These are phyloP conservation scores for Didymella sp. DNA, from an alignment of 2,329 filamentous ascomycete genomes.

Conservation along the genomic window DNA sequence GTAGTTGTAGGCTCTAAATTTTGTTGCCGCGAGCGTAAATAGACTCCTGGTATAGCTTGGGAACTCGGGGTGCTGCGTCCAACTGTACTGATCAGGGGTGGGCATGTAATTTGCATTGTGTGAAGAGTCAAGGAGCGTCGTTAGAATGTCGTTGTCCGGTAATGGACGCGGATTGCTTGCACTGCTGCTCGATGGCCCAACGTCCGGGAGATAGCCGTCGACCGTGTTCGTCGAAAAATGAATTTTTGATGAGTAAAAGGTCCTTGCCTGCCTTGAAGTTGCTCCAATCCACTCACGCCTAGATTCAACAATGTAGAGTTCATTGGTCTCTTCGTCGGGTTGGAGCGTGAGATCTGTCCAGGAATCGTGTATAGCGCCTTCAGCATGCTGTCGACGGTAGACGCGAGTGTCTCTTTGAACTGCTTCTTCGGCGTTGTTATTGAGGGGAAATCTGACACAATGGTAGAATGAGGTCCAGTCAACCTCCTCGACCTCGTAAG, in stretches of 20 bases:
- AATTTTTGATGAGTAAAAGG: constrained; percentile 69
- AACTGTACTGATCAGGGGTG: constrained; percentile 49
- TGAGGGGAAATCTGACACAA: constrained; percentile 68
- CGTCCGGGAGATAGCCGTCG: constrained; percentile 11
- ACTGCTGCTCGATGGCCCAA: not conserved
- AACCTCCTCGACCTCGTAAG: constrained; percentile 67
- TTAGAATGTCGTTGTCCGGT: constrained; percentile 41
- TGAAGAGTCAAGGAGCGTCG: constrained; percentile 33
- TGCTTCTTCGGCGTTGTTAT: constrained; percentile 50
- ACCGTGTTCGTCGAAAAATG: constrained; percentile 46
- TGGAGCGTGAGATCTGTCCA: constrained; percentile 73
- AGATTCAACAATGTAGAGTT: constrained; percentile 69
- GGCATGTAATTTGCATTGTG: constrained; percentile 51
- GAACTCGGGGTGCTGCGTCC: constrained; percentile 57
- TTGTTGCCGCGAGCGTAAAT: constrained; percentile 62
- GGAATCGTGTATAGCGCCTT: constrained; percentile 75
- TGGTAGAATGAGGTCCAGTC: constrained; percentile 75
- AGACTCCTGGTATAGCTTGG: constrained; percentile 27
- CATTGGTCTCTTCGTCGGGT: constrained; percentile 64
- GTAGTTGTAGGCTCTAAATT: constrained; percentile 63
- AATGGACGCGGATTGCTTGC: constrained; percentile 17
- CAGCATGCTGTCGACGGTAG: constrained; percentile 71
- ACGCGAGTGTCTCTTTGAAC: constrained; percentile 59
- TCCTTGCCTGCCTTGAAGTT: constrained; percentile 65
- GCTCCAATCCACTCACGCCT: constrained; percentile 71